Evolutionary conservation across 2,329 filamentous ascomycete species (phyloP).

Genomic region (Thermomyces lanuginosus): DNA sequence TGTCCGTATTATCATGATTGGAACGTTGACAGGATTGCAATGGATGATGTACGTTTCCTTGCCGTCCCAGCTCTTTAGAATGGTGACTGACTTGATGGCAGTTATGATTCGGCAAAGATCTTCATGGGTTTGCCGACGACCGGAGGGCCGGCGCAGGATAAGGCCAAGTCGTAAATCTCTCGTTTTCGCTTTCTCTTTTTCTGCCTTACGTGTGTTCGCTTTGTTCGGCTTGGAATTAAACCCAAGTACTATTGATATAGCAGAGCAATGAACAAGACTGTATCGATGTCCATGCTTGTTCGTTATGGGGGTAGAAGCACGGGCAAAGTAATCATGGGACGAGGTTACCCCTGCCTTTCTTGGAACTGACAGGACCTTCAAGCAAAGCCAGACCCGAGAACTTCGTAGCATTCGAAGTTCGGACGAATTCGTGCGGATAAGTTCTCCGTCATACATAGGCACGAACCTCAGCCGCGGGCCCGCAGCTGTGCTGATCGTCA

Average conservation of each 20-base stretch:
- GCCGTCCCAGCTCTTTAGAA: background rate
- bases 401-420: no score
- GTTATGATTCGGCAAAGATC: constrained; percentile 67
- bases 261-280: constrained; percentile 1
- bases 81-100: constrained; percentile 14
- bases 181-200: background rate
- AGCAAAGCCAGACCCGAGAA: no score
- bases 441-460: no score
- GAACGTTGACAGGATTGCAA: constrained; percentile 64
- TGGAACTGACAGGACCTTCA: no score
- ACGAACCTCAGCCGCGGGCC: no score
- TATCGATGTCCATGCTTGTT: background rate
- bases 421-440: no score
- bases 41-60: constrained; percentile 68
- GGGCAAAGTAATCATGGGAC: no score
- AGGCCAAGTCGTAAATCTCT: constrained; percentile 24
- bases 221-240: no score
- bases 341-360: no score
- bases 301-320: no score
- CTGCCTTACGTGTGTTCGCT: no score
- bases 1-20: constrained; percentile 80
- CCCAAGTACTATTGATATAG: background rate
- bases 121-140: constrained; percentile 78
- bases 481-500: no score
- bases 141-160: constrained; percentile 39